Evolutionary conservation across 768 basidiomycete genomes (phyloP).

Genomic region (Daedalea quercina): DNA sequence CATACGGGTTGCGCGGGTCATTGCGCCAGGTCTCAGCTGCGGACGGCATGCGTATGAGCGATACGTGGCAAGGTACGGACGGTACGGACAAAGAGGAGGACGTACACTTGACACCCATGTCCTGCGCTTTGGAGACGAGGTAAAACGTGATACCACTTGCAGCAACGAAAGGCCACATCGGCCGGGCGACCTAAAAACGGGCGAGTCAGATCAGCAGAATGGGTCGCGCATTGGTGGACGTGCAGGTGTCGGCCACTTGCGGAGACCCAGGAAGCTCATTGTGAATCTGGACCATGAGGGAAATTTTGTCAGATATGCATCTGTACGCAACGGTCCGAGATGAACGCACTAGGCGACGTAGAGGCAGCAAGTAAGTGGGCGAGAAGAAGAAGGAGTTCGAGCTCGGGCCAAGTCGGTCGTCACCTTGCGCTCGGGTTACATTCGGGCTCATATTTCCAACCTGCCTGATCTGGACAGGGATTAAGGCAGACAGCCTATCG

Average conservation of each 20-base stretch:
- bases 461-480: too few species aligned
- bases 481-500: too few species aligned
- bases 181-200: constrained; percentile 50
- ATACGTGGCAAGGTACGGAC: background rate
- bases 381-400: background rate
- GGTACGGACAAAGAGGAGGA: constrained; percentile 18
- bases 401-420: background rate
- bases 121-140: constrained; percentile 61
- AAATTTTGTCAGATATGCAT: too few species aligned
- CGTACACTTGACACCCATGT: constrained; percentile 66
- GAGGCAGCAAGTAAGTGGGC: background rate
- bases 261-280: constrained; percentile 75
- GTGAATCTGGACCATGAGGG: background rate
- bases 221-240: constrained; percentile 23
- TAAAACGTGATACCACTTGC: constrained; percentile 61
- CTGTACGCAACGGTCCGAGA: too few species aligned
- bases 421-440: background rate
- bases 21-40: constrained; percentile 62
- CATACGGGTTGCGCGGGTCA: constrained; percentile 81
- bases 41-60: constrained; percentile 1
- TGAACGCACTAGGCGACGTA: too few species aligned
- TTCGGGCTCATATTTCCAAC: background rate
- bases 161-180: constrained; percentile 76
- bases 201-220: background rate
- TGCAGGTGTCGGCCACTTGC: constrained; percentile 77